Evolutionary conservation across 306 rosid genomes (phyloP).

Genomic region (Malus fusca): DNA sequence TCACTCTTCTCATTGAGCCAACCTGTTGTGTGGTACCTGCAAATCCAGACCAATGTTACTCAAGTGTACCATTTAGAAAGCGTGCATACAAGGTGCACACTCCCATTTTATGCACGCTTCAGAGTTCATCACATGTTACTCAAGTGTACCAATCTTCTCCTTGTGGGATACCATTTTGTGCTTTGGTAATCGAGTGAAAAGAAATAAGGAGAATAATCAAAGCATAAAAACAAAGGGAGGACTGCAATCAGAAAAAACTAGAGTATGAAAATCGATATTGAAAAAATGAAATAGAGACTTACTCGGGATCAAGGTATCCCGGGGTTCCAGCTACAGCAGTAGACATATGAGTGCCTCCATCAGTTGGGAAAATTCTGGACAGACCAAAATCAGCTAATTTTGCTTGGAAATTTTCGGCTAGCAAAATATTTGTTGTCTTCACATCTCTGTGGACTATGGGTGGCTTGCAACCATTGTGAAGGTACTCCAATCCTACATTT

Average conservation of each 20-base stretch:
- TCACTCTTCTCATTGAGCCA: constrained; percentile 12
- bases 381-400: constrained; percentile 33
- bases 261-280: not conserved
- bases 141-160: no score
- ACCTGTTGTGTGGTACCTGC: constrained; percentile 7
- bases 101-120: no score
- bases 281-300: not conserved
- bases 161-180: no score
- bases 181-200: no score
- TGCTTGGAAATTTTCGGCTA: constrained; percentile 21
- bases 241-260: no score
- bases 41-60: not conserved
- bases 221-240: not conserved
- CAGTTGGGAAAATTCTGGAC: constrained; percentile 6
- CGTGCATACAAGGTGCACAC: no score
- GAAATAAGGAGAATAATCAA: no score
- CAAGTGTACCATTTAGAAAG: no score
- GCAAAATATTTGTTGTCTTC: constrained; percentile 24
- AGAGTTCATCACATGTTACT: no score
- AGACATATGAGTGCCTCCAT: not conserved
- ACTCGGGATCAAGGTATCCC: constrained; percentile 18
- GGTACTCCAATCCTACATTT: constrained; percentile 2
- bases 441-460: constrained; percentile 33
- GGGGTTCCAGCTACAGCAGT: not conserved
- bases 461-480: constrained; percentile 36